These are phyloP conservation scores for Fusarium newnesense DNA, from an alignment of 2,329 filamentous ascomycete genomes.

Conservation along the genomic window DNA sequence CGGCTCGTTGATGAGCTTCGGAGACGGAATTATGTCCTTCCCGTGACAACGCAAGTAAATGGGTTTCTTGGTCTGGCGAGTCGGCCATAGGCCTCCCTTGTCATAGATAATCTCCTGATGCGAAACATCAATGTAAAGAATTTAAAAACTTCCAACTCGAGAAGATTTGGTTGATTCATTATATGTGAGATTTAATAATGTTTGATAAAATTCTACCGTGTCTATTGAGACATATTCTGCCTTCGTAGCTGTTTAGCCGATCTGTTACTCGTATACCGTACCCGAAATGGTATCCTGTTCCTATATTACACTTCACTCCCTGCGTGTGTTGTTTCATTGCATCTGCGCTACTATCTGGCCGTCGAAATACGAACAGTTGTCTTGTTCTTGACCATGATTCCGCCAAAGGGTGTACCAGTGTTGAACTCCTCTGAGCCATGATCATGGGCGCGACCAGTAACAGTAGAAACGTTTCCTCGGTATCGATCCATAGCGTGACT, in stretches of 20 bases:
- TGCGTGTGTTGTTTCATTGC: too few species aligned
- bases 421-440: not conserved
- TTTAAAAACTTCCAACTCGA: too few species aligned
- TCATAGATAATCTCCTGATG: not conserved
- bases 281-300: not conserved
- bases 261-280: too few species aligned
- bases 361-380: constrained; percentile 27
- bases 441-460: constrained; percentile 16
- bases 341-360: not conserved
- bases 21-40: not conserved
- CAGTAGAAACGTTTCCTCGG: constrained; percentile 20
- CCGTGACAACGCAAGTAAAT: not conserved
- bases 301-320: not conserved
- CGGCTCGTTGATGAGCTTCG: constrained; percentile 38
- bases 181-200: not conserved
- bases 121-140: too few species aligned
- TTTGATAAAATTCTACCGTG: not conserved
- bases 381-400: constrained; percentile 43
- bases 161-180: too few species aligned
- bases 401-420: not conserved
- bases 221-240: not conserved
- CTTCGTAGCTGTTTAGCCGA: not conserved
- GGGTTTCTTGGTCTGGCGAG: not conserved
- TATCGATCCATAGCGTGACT: constrained; percentile 34
- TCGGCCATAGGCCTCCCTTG: not conserved